A percentile compares a stretch with the other conserved stretches of the same genome.
Evolutionary conservation across 2,329 filamentous ascomycete species (phyloP).

Genomic region (Hymenoscyphus scutula): DNA sequence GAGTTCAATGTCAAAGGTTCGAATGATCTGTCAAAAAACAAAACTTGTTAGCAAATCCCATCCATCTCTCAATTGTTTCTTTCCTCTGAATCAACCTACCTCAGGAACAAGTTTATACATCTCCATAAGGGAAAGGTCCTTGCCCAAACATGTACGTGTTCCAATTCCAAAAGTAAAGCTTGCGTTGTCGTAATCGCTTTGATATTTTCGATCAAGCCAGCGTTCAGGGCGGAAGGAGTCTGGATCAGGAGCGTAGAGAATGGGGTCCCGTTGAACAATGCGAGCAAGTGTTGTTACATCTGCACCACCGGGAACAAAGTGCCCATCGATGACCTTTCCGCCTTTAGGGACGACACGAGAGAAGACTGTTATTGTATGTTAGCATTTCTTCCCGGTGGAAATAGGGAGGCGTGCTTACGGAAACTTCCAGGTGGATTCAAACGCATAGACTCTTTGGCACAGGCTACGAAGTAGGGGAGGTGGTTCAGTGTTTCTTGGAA

Average conservation of each 20-base stretch:
- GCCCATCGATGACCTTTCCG: background rate
- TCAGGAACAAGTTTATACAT: background rate
- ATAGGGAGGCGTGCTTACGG: background rate
- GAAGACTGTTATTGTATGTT: background rate
- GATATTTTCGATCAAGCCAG: conserved; percentile 39
- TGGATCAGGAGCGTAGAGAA: conserved; percentile 39
- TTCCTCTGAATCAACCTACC: background rate
- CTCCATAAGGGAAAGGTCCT: background rate
- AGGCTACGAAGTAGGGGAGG: conserved; percentile 36
- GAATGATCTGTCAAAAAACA: background rate
- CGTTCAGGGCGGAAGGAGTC: conserved; percentile 41
- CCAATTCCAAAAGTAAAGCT: background rate
- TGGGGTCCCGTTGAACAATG: conserved; percentile 39
- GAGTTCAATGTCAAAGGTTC: background rate
- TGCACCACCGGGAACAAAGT: background rate
- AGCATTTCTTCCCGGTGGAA: background rate
- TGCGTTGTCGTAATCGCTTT: background rate
- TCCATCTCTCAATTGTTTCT: background rate
- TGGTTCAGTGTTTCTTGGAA: background rate
- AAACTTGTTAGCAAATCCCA: background rate
- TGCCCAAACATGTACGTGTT: background rate
- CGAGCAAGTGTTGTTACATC: background rate
- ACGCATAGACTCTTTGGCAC: background rate
- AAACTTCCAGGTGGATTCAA: background rate
- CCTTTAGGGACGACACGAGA: background rate